Base-by-base conservation (phyloP, 164 flowering plant genomes). In the Berberis thunbergii region DNA sequence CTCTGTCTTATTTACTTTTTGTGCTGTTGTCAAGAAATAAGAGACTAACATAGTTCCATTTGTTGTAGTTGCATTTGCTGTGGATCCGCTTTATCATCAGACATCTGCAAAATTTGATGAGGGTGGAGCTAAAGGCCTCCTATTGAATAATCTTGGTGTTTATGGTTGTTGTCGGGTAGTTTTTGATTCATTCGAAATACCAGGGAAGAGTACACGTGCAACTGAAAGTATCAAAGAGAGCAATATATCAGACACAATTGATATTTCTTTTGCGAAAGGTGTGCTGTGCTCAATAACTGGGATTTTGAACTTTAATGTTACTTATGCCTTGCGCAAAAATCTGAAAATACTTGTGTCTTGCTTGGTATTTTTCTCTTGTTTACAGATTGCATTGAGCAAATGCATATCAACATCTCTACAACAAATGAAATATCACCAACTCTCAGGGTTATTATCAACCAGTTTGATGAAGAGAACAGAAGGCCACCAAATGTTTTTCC, bases 51-150 rank as follows among this genome's bases (percentile, higher is more conserved):
- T 12, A 45, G 46, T 62, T 61, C 49, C n/a, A 66, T 62, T 62
- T 11, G 50, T 66, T 75, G 43, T 66, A 95, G 97, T 72, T 75
- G 97, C 99, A 60, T 95, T 91, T 78, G 80, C 84, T 2, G 96
- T 91, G 64, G 97, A 95, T 81, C 99, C 99, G 48, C 79, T 95
- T 12, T 95, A 91, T 76, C 96, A 89, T 73, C 97, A 95, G 71
- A 87, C 96, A 67, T 83, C 99, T 68, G 97, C 99, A 43, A 96
- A 91, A 64, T 87, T 91, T 79, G 99, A 95, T 78, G 99, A 95
- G 86, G 99, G 99, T 64, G 97, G 99, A 57, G 96, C 96, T 1
- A 95, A 82, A 76, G 99, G 99, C 71, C 86, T 95, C 45, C 74
- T 95, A 58, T 67, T 95, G 84, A 89, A 87, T 74, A 95, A 83